Base-by-base conservation (phyloP, 805 yeast genomes). In the Ogataea ramenticola region DNA sequence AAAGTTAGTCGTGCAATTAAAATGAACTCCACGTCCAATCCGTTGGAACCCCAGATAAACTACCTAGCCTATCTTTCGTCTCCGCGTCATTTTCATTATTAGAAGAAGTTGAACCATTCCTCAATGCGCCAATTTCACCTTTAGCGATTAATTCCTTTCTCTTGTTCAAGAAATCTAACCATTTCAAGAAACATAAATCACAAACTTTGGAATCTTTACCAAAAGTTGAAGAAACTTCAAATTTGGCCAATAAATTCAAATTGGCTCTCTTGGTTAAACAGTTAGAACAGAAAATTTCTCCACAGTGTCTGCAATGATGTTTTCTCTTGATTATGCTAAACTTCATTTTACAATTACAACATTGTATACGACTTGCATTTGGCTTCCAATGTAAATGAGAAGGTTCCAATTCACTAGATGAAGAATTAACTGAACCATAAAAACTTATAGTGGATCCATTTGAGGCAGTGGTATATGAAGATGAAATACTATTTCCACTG, bases 11-110 rank as follows among this genome's bases (percentile, higher is more conserved):
- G n/a, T 29, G 12, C 12, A 29, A 9, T 24, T 20, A 39, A 20
- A 74, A 72, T 6, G 78, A 71, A 53, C 79, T 72, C 79, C 79
- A 73, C 24, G 65, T 68, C 79, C 79, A 73, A 55, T 73, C 77
- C 39, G 53, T 63, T 3, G 71, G 66, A 33, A 67, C 62, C 41
- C 52, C 55, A 15, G 52, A 37, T 46, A 16, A 44, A 44, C 41
- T 48, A 44, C 35, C 54, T 24, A 43, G 46, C 42, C 43, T 39
- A 6, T 31, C 36, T 22, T 30, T 39, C 21, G 11, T 16, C 19
- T 7, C 22, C 16, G 30, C 35, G 30, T 24, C 26, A 38, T 46
- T 14, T 36, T 46, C 32, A 34, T 39, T 21, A 11, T 34, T 35
- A 19, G n/a, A 9, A 11, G 6, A 8, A 4, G 26, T 21, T 14